Percentiles rank a stretch among this genome's conserved stretches.
Conservation (phyloP, 768 basidiomycete species). For the button mushroom (Agaricus bisporus) region DNA sequence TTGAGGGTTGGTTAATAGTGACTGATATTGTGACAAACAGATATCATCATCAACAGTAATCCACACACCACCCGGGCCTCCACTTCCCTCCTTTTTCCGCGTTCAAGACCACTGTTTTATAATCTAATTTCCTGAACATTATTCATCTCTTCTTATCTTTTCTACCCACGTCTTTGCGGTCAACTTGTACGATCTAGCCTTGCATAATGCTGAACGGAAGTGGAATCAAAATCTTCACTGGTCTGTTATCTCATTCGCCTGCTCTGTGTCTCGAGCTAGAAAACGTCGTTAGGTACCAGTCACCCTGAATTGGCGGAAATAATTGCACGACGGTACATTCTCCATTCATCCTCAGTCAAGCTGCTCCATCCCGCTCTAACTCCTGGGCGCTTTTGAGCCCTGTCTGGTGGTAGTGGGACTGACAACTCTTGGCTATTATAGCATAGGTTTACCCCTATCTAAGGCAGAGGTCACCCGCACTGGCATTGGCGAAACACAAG, state of each 20-base stretch:
- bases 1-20: background rate
- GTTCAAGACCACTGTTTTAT: background rate
- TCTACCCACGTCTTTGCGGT: background rate
- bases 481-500: conserved; percentile 86
- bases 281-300: conserved; percentile 63
- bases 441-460: conserved; percentile 85
- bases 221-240: conserved; percentile 54
- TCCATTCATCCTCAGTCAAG: no score
- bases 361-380: background rate
- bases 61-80: no score
- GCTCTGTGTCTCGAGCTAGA: background rate
- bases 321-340: conserved; percentile 77
- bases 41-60: conserved; percentile 5
- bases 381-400: conserved; percentile 5
- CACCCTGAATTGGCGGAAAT: conserved; percentile 94
- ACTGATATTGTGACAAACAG: conserved; percentile 10
- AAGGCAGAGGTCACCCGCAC: conserved; percentile 85
- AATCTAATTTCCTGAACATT: conserved; percentile 7
- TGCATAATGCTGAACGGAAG: conserved; percentile 45
- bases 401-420: background rate
- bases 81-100: background rate
- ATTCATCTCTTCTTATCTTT: background rate
- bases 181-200: conserved; percentile 1
- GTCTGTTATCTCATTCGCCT: conserved; percentile 22
- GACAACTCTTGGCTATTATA: conserved; percentile 27